A percentile compares a stretch with the other conserved stretches of the same genome.
Conservation (phyloP, 1,139 yeast species). For the Suhomyces ambrosiae region DNA sequence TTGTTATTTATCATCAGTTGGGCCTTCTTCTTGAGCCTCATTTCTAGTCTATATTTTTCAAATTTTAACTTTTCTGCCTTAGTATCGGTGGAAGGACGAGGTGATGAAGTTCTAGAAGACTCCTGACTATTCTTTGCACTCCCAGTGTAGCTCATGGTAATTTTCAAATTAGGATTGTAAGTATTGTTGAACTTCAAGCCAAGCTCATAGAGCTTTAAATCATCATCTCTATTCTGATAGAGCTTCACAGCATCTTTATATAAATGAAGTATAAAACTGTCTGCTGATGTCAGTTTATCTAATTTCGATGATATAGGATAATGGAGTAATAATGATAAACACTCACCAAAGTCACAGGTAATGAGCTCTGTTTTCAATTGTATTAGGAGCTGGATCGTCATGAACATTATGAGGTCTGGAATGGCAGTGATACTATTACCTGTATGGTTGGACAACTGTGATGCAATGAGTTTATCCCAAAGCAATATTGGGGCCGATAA, state of each 20-base stretch:
- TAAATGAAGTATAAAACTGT: conserved; percentile 27
- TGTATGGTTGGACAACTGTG: conserved; percentile 18
- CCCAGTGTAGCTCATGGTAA: conserved; percentile 34
- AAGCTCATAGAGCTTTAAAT: conserved; percentile 43
- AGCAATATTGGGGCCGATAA: conserved; percentile 44
- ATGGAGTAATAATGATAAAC: conserved; percentile 58
- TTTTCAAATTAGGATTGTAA: conserved; percentile 40
- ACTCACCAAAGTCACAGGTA: conserved; percentile 64
- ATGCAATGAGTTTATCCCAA: conserved; percentile 61
- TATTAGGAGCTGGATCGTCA: conserved; percentile 54
- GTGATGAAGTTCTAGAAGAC: conserved; percentile 15
- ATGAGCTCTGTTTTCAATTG: conserved; percentile 52
- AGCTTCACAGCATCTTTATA: conserved; percentile 36
- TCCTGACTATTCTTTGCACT: conserved; percentile 22
- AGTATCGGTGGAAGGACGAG: conserved; percentile 18
- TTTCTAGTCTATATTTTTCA: conserved; percentile 45
- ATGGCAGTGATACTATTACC: conserved; percentile 25
- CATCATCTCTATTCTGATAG: conserved; percentile 32
- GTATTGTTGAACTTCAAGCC: conserved; percentile 40
- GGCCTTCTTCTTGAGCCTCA: conserved; percentile 48
- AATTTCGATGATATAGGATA: conserved; percentile 45
- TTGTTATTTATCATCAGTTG: conserved; percentile 35
- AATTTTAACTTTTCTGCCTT: conserved; percentile 42
- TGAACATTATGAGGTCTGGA: conserved; percentile 48
- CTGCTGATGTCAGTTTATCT: conserved; percentile 12